Percentiles rank a stretch among this genome's conserved stretches.
Conservation (phyloP, 441 rosid species). For the Eruca vesicaria region DNA sequence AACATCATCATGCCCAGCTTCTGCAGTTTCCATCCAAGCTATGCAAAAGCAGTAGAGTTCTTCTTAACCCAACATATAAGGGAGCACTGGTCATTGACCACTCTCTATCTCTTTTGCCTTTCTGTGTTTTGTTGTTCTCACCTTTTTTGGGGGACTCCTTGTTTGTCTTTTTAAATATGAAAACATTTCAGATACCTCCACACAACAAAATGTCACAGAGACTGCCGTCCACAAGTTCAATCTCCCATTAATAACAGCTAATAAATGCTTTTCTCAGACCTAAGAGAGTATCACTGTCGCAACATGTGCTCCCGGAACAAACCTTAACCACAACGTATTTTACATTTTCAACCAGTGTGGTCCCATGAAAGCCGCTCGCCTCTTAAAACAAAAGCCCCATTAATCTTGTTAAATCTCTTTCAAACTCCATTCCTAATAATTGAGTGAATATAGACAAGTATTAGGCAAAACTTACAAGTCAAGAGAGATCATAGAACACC, state of each 20-base stretch:
- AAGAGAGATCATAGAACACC: conserved; percentile 5
- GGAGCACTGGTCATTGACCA: conserved; percentile 25
- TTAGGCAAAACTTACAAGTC: neutral
- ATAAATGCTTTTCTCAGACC: conserved; percentile 14
- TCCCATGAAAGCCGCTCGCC: conserved; percentile 31
- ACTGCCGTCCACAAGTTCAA: conserved; percentile 25
- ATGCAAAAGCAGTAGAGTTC: conserved; percentile 11
- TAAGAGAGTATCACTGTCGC: conserved; percentile 9
- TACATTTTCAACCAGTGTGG: conserved; percentile 22
- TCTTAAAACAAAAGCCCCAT: neutral
- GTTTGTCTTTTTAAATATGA: conserved; percentile 8
- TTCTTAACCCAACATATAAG: conserved; percentile 17
- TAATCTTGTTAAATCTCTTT: conserved; percentile 11
- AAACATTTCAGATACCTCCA: conserved; percentile 23
- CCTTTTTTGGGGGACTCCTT: conserved; percentile 13
- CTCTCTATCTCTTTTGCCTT: neutral
- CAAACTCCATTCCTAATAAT: neutral
- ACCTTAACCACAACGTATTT: conserved; percentile 27
- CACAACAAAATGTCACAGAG: conserved; percentile 9
- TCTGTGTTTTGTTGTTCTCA: conserved; percentile 28
- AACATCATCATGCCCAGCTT: conserved; percentile 41
- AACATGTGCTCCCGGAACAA: conserved; percentile 21
- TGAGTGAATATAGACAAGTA: neutral
- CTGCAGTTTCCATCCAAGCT: conserved; percentile 40
- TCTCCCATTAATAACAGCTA: conserved; percentile 3